These are phyloP conservation scores for Trametes meyenii DNA, from an alignment of 768 basidiomycete species.

Conservation along the genomic window DNA sequence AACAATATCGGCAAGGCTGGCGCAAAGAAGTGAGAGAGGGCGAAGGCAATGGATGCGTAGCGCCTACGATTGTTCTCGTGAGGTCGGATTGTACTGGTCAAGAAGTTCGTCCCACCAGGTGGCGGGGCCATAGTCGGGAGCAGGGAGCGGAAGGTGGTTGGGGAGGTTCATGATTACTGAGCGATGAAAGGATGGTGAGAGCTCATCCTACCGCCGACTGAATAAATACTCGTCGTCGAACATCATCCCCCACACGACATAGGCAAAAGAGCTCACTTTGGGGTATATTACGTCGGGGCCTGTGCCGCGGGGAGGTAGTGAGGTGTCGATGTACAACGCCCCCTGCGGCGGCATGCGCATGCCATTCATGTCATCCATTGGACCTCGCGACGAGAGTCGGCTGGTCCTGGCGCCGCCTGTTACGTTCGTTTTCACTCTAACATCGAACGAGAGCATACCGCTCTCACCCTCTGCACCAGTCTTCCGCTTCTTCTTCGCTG, in stretches of 20 bases:
- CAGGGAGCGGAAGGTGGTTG: slow-evolving; percentile 28
- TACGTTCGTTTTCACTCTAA: slow-evolving; percentile 45
- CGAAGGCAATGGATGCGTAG: not conserved
- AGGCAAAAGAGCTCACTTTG: slow-evolving; percentile 30
- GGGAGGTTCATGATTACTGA: slow-evolving; percentile 25
- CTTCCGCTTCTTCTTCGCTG: slow-evolving; percentile 39
- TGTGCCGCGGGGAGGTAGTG: slow-evolving; percentile 25
- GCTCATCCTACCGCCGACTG: slow-evolving; percentile 34
- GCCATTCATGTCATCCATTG: slow-evolving; percentile 27
- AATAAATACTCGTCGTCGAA: slow-evolving; percentile 35
- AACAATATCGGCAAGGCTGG: slow-evolving; percentile 51
- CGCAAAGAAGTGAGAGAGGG: slow-evolving; percentile 1
- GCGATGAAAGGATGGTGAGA: slow-evolving; percentile 29
- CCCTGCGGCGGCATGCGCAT: slow-evolving; percentile 25
- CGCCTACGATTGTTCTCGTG: slow-evolving; percentile 47
- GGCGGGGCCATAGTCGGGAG: slow-evolving; percentile 39
- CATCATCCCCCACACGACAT: slow-evolving; percentile 19
- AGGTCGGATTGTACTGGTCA: slow-evolving; percentile 41
- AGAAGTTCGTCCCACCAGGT: slow-evolving; percentile 56
- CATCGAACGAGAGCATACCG: slow-evolving; percentile 30
- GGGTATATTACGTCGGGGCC: slow-evolving; percentile 33
- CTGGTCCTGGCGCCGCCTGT: slow-evolving; percentile 27
- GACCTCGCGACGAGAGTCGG: slow-evolving; percentile 23
- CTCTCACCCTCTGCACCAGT: slow-evolving; percentile 30
- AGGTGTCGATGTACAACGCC: slow-evolving; percentile 31